Base-by-base conservation (phyloP, 768 basidiomycete species). In the Amanita muscaria region DNA sequence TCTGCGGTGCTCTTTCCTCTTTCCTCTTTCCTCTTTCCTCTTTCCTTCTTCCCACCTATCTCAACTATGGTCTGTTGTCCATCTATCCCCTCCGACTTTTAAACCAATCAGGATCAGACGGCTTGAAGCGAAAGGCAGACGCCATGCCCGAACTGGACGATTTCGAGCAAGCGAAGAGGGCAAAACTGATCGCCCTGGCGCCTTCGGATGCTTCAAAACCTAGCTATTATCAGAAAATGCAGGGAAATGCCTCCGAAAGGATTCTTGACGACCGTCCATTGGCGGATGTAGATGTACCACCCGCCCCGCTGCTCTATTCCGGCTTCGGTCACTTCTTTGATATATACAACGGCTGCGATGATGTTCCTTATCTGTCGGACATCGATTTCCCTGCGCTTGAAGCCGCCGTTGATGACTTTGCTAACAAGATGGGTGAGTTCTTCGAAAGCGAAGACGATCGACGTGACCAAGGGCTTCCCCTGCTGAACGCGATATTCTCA, bases 251-350 rank as follows among this genome's bases (percentile, higher is more conserved):
- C 12, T 27, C 32, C 27, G 40, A 56, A 46, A 51, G 32, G 46
- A 46, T 57, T 30, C 46, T 55, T 3, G 53, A 56, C 40, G 55
- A 58, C 44, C 50, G 56, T 31, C 55, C 55, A 36, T 9, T 11
- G 12, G 51, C 53, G 10, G 56, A 58, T 44, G 15, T 18, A 31
- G 18, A 44, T 37, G 36, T 19, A 3, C 36, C 36, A 21, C 52
- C 50, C 21, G 25, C 52, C 10, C 24, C 53, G 10, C 49, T 55
- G 31, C 56, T 56, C 19, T 58, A 55, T 44, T 44, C 42, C 30
- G 53, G 51, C 9, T 58, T 58, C 33, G 56, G 56, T 11, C 48
- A 48, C 21, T 56, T 56, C 40, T 25, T 51, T 14, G 56, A 58
- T 40, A 48, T 58, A 18, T 30, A 47, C 16, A 29, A 53, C 24